Base-by-base conservation (phyloP, 1,284 basidiomycete species). In the Lignosus rhinocerotis region DNA sequence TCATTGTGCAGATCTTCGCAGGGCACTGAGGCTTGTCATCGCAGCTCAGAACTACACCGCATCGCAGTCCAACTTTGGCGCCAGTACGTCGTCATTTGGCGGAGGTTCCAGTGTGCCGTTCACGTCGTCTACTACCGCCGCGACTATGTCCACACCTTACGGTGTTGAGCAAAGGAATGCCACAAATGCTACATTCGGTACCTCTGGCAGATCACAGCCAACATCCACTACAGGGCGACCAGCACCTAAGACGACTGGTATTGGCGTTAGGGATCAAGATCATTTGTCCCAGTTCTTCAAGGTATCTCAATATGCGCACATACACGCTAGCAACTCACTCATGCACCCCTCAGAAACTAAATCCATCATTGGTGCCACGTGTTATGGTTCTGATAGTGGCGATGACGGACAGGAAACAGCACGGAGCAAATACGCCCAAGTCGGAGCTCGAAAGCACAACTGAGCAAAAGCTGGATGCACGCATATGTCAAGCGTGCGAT, bases 271-370 rank as follows among this genome's bases (percentile, higher is more conserved):
- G 10, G 19, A 54, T 2, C 51, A 61, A 21, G 42, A 56, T 31
- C 46, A 53, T 36, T 17, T 62, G 14, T 56, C 53, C 38, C 32
- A 36, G 11, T 56, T 39, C 11, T 44, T 62, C 19, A 30, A 56
- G 60, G 60, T 62, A 47, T 3, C 1, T 11, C 6, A 10, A 11
- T 2, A 16, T 36, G 34, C 34, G 9, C 6, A 11, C 11, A n/a
- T 11, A 16, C 11, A 16, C 34, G 34, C 34, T 17, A 42, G 8
- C 10, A 33, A n/a, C 8, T 44, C 6, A 4, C 17, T 11, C 2
- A 41, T 36, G 17, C 12, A 5, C 6, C 6, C 9, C 21, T 6
- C 17, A 51, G 19, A 11, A 11, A 10, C 16, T 32, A 9, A 2
- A 11, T 39, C 6, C 7, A 10, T 17, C 21, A 5, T 16, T 16